Base-by-base conservation (phyloP, 441 rosid species). In the Mallotus repandus region DNA sequence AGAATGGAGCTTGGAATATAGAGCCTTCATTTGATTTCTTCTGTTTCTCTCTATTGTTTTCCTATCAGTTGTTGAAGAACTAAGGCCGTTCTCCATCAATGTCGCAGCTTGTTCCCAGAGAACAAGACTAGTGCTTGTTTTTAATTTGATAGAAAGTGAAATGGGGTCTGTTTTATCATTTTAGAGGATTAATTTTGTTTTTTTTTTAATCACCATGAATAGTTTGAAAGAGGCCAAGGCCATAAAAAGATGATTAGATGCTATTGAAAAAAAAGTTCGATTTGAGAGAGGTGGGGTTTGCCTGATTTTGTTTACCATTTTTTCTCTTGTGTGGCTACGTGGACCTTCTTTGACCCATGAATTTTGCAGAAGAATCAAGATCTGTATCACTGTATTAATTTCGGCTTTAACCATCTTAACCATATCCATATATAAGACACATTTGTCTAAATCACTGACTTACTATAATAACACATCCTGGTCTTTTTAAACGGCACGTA, bases 1-100 rank as follows among this genome's bases (percentile, higher is more conserved):
- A 66, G 97, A 88, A 63, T 79, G 83, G 79, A 94, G 98, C 69
- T 81, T 70, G 76, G 86, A 79, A 86, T 80, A 84, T 63, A 91
- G 94, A 64, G 74, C 50, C 74, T 89, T 94, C 98, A 91, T 90
- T 69, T 88, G 92, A 77, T 81, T 88, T 73, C 98, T 94, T 74
- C 98, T 81, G 29, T 91, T 90, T 74, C 81, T 90, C 74, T 94
- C 98, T 5, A 81, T 53, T 7, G 88, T 82, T 76, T 91, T 91
- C 70, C 94, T 85, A 68, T 91, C 96, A 46, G 84, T 69, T 83
- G 73, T 80, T 60, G 90, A 83, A 59, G 90, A 82, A 59, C 68
- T 77, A 70, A 73, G 69, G 79, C 66, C 81, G 70, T 65, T 75
- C 80, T 85, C 87, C 90, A 87, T 86, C 13, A 71, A 43, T 14